These are phyloP conservation scores for Tetraselmis striata DNA, from an alignment of 139 green algal species.

Conservation along the genomic window DNA sequence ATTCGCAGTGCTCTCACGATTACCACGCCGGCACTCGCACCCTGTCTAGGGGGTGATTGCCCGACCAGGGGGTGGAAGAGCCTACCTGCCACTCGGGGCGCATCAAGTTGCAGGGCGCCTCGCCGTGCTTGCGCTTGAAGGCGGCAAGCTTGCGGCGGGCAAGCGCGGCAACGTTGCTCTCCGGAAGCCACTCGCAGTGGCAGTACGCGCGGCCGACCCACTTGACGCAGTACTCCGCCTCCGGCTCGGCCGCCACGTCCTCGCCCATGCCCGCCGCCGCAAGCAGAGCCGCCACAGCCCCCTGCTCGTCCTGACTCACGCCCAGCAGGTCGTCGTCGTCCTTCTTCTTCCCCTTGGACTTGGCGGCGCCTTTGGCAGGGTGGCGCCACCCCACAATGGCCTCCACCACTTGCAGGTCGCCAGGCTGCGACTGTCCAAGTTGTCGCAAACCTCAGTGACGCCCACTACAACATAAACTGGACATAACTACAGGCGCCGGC, in stretches of 20 bases:
- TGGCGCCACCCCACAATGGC: slow-evolving; percentile 61
- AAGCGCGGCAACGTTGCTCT: slow-evolving; percentile 14
- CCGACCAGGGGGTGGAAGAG: no score
- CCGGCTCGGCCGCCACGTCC: neutral
- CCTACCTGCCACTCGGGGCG: slow-evolving; percentile 42
- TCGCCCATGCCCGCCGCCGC: slow-evolving; percentile 18
- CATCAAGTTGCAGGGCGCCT: slow-evolving; percentile 31
- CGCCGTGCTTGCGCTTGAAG: slow-evolving; percentile 67
- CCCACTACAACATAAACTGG: no score
- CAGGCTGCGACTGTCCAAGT: no score
- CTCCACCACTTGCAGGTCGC: slow-evolving; percentile 56
- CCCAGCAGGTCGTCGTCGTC: neutral
- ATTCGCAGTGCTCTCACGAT: no score
- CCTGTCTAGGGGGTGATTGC: no score
- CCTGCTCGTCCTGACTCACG: slow-evolving; percentile 32
- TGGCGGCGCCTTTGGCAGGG: neutral
- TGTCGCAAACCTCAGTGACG: no score
- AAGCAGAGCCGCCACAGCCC: slow-evolving; percentile 54
- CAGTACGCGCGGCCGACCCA: slow-evolving; percentile 61
- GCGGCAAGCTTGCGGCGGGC: slow-evolving; percentile 72
- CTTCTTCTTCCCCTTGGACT: neutral
- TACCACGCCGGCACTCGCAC: no score
- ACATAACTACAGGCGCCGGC: no score
- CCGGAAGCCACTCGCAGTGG: slow-evolving; percentile 73
- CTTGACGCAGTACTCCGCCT: slow-evolving; percentile 82